Conservation (phyloP, 2,329 filamentous ascomycete species). For the Colletotrichum sp. region DNA sequence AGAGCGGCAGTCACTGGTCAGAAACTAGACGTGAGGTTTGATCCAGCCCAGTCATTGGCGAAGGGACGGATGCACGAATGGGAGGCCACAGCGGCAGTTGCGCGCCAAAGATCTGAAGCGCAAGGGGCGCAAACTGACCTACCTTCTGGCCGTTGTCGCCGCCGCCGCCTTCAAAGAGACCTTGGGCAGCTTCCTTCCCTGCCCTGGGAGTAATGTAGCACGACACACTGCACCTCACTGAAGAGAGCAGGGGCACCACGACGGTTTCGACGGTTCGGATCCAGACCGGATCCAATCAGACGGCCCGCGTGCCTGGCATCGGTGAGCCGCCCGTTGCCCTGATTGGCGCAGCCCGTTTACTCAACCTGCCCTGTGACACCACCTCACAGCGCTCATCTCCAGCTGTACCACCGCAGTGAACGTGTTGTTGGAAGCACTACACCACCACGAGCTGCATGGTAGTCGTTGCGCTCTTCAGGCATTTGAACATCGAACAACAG, state of each 20-base stretch:
- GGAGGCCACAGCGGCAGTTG: slow-evolving; percentile 15
- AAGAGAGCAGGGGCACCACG: neutral
- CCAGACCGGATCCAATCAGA: slow-evolving; percentile 5
- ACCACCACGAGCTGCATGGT: neutral
- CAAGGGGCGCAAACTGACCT: slow-evolving; percentile 16
- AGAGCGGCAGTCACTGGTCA: neutral
- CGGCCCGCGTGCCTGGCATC: slow-evolving; percentile 4
- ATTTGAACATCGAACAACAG: neutral
- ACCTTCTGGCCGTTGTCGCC: neutral
- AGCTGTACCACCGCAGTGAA: neutral
- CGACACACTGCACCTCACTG: neutral
- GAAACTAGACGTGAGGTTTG: neutral
- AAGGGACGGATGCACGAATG: slow-evolving; percentile 16
- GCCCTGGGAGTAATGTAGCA: neutral
- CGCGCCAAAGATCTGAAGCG: slow-evolving; percentile 21
- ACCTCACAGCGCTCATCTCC: neutral
- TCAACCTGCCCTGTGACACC: neutral
- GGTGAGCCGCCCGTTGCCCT: neutral
- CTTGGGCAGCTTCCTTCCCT: neutral
- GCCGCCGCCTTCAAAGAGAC: neutral
- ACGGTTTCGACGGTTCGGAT: neutral
- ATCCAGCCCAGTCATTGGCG: slow-evolving; percentile 17
- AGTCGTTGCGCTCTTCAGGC: neutral
- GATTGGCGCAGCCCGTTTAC: slow-evolving; percentile 12
- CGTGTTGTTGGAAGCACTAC: neutral